Evolutionary conservation across 2,329 filamentous ascomycete genomes (phyloP), one percentile per base, ranked within the genome.

Genomic region (Trichoderma arundinaceum): DNA sequence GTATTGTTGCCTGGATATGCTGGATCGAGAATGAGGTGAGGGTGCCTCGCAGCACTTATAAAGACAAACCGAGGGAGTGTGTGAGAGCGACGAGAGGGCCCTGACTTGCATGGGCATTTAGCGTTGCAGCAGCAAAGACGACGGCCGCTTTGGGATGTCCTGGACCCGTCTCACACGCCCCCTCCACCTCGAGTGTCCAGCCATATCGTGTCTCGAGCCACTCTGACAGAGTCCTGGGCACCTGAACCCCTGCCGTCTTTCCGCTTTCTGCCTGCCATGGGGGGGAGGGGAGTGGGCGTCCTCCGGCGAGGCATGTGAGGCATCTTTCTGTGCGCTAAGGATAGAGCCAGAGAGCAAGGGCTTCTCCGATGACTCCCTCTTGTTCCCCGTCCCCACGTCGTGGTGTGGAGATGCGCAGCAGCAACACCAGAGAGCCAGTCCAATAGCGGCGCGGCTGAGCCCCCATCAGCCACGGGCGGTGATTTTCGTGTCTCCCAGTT

Each of bases 291-390:
- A 33, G 35, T 51, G 19, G 22, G 58, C 22, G 41, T 58, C 54
- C 22, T 57, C 61, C 52, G 48, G 54, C 58, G 64, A 66, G 56
- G 58, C 54, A 53, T 59, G 64, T 60, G 56, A 65, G 64, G 64
- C 63, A 53, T 60, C 64, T 57, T 57, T 57, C 63, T 39, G 48
- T 28, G 43, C 39, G 64, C 54, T 60, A 52, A 60, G 44, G 51
- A 28, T 4, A 28, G 22, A 28, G 22, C 22, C 22, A 28, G 22
- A 64, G 62, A 19, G 13, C 17, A 44, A 43, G 35, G 57, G 51
- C 32, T 39, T 44, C 65, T 64, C 65, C 59, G 65, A 66, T 66
- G 65, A 66, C 65, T 66, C 65, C 65, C 60, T 63, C 49, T 51
- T 53, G 33, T 49, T 52, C 44, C 22, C 22, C 22, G 56, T 53